Evolutionary conservation across 768 basidiomycete genomes (phyloP).

Genomic region (Hygrocybe punicea): DNA sequence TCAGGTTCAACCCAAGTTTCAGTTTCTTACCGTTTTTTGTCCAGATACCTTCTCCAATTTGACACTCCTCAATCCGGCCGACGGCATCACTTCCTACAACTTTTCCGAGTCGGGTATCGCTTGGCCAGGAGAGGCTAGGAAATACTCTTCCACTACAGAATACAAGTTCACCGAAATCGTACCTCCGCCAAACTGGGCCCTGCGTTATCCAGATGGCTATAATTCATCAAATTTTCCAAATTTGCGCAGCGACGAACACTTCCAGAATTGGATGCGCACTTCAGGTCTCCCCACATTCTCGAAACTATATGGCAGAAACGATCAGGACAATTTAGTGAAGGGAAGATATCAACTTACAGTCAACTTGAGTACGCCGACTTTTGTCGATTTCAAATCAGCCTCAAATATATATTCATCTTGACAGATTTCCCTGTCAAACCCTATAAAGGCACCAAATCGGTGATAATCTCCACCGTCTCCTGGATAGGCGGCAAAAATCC

Average conservation of each 20-base stretch:
- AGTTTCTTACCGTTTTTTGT: slow-evolving; percentile 1
- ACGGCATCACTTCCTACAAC: slow-evolving; percentile 51
- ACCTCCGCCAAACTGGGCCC: slow-evolving; percentile 91
- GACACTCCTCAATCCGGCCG: slow-evolving; percentile 50
- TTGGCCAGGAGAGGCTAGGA: slow-evolving; percentile 94
- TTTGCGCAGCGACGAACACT: slow-evolving; percentile 77
- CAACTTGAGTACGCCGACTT: slow-evolving; percentile 67
- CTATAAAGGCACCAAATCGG: slow-evolving; percentile 92
- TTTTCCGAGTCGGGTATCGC: slow-evolving; percentile 82
- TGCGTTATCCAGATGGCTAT: slow-evolving; percentile 72
- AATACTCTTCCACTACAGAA: slow-evolving; percentile 70
- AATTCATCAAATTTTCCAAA: slow-evolving; percentile 66
- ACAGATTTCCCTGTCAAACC: slow-evolving; percentile 91
- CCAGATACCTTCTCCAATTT: slow-evolving; percentile 79
- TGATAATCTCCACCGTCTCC: slow-evolving; percentile 95
- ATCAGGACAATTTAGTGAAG: slow-evolving; percentile 61
- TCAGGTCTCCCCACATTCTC: slow-evolving; percentile 96
- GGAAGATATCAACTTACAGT: slow-evolving; percentile 76
- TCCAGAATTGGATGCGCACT: slow-evolving; percentile 99
- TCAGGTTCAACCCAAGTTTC: not conserved
- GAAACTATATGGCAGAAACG: slow-evolving; percentile 92
- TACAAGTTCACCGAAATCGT: slow-evolving; percentile 59
- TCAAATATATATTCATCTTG: slow-evolving; percentile 8
- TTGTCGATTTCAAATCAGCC: slow-evolving; percentile 7
- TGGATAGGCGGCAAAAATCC: slow-evolving; percentile 99